Percentiles rank a stretch among this genome's conserved stretches.
Conservation (phyloP, 352 stramenopile genomes). For the Peronospora belbahrii region DNA sequence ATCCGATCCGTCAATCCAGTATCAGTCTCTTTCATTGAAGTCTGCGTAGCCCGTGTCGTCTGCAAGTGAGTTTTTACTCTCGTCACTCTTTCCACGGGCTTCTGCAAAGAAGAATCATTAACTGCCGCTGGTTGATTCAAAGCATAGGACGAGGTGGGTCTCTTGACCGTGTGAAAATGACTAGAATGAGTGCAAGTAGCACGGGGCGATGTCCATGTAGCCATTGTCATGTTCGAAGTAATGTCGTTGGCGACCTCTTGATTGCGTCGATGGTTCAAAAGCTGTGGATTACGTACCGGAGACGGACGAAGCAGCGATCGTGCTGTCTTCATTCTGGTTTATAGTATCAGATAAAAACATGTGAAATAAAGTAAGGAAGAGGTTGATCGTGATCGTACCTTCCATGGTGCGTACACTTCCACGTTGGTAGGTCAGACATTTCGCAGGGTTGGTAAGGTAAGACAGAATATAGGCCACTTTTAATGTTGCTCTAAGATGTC, state of each 20-base stretch:
- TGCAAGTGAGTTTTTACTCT: not conserved
- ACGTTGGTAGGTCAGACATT: not conserved
- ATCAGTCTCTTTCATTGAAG: constrained; percentile 2
- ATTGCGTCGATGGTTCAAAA: not conserved
- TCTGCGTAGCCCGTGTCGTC: constrained; percentile 25
- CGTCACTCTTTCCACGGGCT: constrained; percentile 1
- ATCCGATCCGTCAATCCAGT: not conserved
- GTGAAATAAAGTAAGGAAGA: not conserved
- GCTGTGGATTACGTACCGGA: not conserved
- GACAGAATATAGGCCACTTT: no score
- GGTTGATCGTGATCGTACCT: constrained; percentile 5
- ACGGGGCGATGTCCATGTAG: constrained; percentile 32
- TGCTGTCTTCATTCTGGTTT: constrained; percentile 27
- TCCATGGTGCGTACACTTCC: constrained; percentile 15
- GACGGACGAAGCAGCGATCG: no score
- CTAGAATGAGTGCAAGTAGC: constrained; percentile 37
- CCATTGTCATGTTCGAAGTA: not conserved
- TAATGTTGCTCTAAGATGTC: no score
- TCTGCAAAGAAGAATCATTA: constrained; percentile 1
- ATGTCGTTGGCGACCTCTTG: not conserved
- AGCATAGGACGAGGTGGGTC: constrained; percentile 30
- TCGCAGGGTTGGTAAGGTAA: no score
- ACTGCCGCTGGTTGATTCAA: constrained; percentile 20
- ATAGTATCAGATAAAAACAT: not conserved
- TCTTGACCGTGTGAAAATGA: constrained; percentile 32